phyloP scores from a whole-genome alignment of 495 filamentous ascomycete genomes.

The Chlorociboria aeruginascens region DNA sequence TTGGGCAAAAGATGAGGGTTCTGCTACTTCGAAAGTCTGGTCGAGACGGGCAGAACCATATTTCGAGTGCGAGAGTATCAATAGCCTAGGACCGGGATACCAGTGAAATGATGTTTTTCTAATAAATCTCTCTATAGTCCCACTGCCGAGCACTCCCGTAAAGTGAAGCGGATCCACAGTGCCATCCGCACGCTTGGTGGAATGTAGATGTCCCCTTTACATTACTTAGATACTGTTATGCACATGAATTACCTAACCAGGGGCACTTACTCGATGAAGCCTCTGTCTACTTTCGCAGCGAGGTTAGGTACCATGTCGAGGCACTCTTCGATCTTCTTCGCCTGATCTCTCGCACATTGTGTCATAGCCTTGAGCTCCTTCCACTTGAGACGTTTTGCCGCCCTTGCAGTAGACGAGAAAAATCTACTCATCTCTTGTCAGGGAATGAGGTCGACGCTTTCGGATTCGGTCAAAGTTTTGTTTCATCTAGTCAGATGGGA shows the following conservation, averaged over 20 bases:
- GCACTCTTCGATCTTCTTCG: not conserved
- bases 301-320: not conserved
- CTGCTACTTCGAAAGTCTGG: not conserved
- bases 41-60: not conserved
- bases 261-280: not conserved
- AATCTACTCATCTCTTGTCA: too few relatives aligned
- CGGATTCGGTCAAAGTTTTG: too few relatives aligned
- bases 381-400: too few relatives aligned
- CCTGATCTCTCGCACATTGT: not conserved
- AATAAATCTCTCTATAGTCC: constrained; percentile 5
- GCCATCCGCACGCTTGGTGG: constrained; percentile 1
- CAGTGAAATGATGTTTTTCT: constrained; percentile 6
- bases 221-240: not conserved
- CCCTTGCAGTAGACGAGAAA: too few relatives aligned
- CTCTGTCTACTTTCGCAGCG: not conserved
- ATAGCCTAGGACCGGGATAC: constrained; percentile 1
- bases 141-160: constrained; percentile 4
- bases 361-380: too few relatives aligned
- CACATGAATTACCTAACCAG: too few relatives aligned
- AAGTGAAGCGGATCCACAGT: constrained; percentile 2
- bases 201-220: constrained; percentile 4
- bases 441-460: too few relatives aligned
- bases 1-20: not conserved
- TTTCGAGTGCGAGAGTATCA: constrained; percentile 1
- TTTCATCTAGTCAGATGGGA: too few relatives aligned